Evolutionary conservation across 1,284 basidiomycete genomes (phyloP).

Genomic region (Papiliotrema laurentii): DNA sequence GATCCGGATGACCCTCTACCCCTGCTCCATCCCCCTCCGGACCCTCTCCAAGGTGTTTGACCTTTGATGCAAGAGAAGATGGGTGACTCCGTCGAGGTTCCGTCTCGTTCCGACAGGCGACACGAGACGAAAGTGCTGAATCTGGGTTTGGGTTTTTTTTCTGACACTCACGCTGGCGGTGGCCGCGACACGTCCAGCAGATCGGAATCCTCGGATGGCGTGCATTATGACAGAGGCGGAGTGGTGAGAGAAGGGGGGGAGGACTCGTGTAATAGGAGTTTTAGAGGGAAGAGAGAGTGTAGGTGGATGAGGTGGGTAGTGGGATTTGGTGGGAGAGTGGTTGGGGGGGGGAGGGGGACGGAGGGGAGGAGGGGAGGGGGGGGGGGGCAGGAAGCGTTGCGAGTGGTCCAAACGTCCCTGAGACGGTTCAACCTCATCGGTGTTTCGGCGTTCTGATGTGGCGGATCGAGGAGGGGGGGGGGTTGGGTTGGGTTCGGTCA

Average conservation of each 20-base stretch:
- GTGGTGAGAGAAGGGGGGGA: conserved; percentile 36
- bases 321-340: neutral
- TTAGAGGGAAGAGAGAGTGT: conserved; percentile 5
- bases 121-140: neutral
- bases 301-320: neutral
- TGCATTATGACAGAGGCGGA: conserved; percentile 59
- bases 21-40: neutral
- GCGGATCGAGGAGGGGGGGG: no score
- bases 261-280: conserved; percentile 11
- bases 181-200: conserved; percentile 38
- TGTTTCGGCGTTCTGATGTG: conserved; percentile 16
- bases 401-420: neutral
- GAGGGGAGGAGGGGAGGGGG: conserved; percentile 44
- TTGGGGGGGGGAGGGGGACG: conserved; percentile 8
- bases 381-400: neutral
- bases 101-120: no score
- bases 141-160: neutral
- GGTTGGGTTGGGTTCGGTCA: neutral
- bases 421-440: neutral
- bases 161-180: conserved; percentile 30
- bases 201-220: conserved; percentile 64
- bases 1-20: neutral
- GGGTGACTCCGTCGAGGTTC: no score
- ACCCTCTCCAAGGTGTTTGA: neutral
- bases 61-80: no score